These are phyloP conservation scores for Ustilaginoidea virens DNA, from an alignment of 2,329 filamentous ascomycete species.

Conservation along the genomic window DNA sequence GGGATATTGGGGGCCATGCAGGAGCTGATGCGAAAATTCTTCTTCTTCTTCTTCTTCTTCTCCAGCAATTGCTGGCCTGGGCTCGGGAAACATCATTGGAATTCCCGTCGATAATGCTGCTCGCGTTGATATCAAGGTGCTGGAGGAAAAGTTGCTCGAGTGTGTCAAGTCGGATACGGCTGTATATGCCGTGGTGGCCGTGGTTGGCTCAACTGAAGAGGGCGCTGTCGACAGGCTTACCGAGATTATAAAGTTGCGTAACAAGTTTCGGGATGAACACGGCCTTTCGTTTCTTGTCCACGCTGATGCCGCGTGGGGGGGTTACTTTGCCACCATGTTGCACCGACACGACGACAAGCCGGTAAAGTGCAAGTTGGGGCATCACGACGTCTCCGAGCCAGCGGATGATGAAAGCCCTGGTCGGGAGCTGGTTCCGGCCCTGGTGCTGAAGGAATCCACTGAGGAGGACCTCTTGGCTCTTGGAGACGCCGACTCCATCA, in stretches of 20 bases:
- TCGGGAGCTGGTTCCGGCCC: constrained; percentile 19
- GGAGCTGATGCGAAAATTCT: too few relatives aligned
- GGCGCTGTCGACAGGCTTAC: constrained; percentile 27
- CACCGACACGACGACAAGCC: constrained; percentile 12
- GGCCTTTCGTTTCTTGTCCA: constrained; percentile 31
- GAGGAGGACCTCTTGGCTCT: constrained; percentile 23
- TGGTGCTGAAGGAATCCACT: constrained; percentile 14
- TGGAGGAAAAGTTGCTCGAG: constrained; percentile 11
- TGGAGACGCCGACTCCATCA: constrained; percentile 26
- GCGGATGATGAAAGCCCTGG: too few relatives aligned
- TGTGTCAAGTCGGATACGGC: constrained; percentile 15
- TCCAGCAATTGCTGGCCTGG: constrained; percentile 28
- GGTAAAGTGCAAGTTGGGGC: background rate
- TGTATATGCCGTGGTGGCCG: constrained; percentile 27
- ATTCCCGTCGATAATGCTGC: constrained; percentile 24
- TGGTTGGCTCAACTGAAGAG: constrained; percentile 32
- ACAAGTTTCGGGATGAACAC: constrained; percentile 20
- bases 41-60: too few relatives aligned
- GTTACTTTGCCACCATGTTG: constrained; percentile 31
- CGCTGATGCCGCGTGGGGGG: constrained; percentile 33
- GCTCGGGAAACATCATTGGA: constrained; percentile 24
- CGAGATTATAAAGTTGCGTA: constrained; percentile 16
- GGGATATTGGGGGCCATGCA: too few relatives aligned
- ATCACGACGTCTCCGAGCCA: background rate
- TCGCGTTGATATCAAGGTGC: constrained; percentile 17